Conservation (phyloP, 495 filamentous ascomycete genomes). For the Clavariopsis aquatica region DNA sequence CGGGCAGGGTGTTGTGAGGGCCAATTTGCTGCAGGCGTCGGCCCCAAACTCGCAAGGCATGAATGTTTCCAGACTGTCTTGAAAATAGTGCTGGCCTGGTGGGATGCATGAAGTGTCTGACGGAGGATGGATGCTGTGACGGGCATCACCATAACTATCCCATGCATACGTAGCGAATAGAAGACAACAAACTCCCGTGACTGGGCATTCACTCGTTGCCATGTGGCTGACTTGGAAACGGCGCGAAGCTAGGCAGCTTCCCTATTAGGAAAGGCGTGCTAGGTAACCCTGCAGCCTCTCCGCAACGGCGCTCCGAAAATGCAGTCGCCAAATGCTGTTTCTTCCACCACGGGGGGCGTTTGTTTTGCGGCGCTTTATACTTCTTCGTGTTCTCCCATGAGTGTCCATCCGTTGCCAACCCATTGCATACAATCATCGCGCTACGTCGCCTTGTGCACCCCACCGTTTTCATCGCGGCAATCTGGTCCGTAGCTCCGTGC, state of each 20-base stretch:
- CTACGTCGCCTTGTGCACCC: background rate
- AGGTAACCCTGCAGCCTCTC: conserved; percentile 9
- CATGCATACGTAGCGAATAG: background rate
- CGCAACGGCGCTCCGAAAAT: conserved; percentile 12
- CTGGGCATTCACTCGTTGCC: conserved; percentile 3
- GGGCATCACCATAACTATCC: conserved; percentile 12
- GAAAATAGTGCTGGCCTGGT: background rate
- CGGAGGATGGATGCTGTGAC: conserved; percentile 5
- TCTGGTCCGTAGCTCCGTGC: conserved; percentile 7
- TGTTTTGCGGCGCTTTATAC: conserved; percentile 5
- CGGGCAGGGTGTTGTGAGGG: background rate
- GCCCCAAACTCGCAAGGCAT: background rate
- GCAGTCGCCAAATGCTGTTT: conserved; percentile 7
- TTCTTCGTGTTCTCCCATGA: conserved; percentile 3
- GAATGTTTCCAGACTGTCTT: background rate
- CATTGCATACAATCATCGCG: conserved; percentile 2
- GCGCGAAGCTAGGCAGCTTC: conserved; percentile 3
- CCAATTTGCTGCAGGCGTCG: conserved; percentile 1
- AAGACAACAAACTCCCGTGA: conserved; percentile 23
- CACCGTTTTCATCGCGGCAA: background rate
- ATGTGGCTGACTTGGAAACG: conserved; percentile 11
- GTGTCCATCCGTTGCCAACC: background rate
- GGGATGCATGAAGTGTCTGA: background rate
- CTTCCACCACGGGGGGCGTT: conserved; percentile 8
- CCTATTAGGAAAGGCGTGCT: conserved; percentile 10